Evolutionary conservation across 2,329 filamentous ascomycete genomes (phyloP).

Genomic region (Phaeosphaeria sp.): DNA sequence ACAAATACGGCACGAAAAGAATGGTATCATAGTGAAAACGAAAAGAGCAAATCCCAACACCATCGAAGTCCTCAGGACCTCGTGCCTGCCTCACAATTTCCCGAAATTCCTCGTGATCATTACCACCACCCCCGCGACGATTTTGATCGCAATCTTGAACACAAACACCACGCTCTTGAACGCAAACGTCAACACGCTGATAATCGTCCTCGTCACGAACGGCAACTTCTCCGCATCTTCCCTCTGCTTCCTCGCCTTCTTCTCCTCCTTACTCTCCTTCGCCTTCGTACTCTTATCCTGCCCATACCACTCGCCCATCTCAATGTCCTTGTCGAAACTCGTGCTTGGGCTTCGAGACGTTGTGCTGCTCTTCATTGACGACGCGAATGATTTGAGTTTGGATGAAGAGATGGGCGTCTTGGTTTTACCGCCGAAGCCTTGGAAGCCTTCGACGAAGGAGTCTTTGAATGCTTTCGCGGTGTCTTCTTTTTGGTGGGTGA

Average conservation of each 20-base stretch:
- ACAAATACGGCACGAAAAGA: not conserved
- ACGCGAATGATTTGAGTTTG: conserved; percentile 32
- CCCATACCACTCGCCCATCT: conserved; percentile 47
- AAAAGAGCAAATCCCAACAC: not conserved
- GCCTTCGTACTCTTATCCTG: conserved; percentile 25
- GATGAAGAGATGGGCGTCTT: conserved; percentile 24
- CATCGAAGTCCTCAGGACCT: too few species aligned
- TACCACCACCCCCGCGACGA: conserved; percentile 49
- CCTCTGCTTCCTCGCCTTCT: conserved; percentile 37
- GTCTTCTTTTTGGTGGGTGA: conserved; percentile 30
- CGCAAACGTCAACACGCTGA: conserved; percentile 49
- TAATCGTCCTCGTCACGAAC: conserved; percentile 47
- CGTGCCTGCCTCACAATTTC: conserved; percentile 45
- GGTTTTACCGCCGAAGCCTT: conserved; percentile 36
- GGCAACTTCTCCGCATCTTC: conserved; percentile 48
- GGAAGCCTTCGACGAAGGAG: conserved; percentile 42
- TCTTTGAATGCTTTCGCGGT: conserved; percentile 39
- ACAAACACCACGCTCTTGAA: conserved; percentile 54
- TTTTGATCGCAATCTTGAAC: conserved; percentile 50
- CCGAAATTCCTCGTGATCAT: conserved; percentile 46
- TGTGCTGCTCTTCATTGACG: conserved; percentile 23
- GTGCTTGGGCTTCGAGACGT: conserved; percentile 21
- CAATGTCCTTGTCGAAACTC: conserved; percentile 47
- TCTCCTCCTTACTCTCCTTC: conserved; percentile 23
- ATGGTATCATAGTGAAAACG: conserved; percentile 1